These are phyloP conservation scores for Colletotrichum scovillei DNA, from an alignment of 2,329 filamentous ascomycete species.

Conservation along the genomic window DNA sequence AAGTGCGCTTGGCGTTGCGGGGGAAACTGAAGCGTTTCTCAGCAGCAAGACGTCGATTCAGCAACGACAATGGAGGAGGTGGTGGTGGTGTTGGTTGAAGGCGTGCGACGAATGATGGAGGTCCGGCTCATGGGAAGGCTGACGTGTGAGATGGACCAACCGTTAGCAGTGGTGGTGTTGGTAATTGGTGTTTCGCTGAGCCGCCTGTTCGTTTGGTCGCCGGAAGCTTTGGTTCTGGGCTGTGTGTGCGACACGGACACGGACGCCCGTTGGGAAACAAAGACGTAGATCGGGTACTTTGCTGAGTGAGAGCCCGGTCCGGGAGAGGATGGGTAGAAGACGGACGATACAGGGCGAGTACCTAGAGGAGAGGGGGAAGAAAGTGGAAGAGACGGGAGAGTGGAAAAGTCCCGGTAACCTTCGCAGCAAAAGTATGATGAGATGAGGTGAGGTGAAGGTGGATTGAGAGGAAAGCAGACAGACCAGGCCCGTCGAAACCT, in stretches of 20 bases:
- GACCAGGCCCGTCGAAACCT: slow-evolving; percentile 30
- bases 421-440: background rate
- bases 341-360: background rate
- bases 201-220: background rate
- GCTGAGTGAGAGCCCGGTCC: background rate
- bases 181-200: background rate
- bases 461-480: background rate
- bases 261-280: background rate
- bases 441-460: background rate
- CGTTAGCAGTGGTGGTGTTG: background rate
- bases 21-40: slow-evolving; percentile 7
- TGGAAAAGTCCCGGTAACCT: background rate
- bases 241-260: slow-evolving; percentile 16
- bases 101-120: slow-evolving; percentile 22
- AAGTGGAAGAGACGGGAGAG: no score
- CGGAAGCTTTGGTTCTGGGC: slow-evolving; percentile 4
- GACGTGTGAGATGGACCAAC: background rate
- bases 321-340: background rate
- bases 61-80: background rate
- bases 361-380: background rate
- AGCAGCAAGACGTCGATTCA: background rate
- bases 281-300: background rate
- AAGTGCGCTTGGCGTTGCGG: slow-evolving; percentile 2
- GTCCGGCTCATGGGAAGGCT: slow-evolving; percentile 21
- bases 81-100: background rate